Evolutionary conservation across 1,284 basidiomycete genomes (phyloP), one percentile per base, ranked within the genome.

Genomic region (Mrakiaceae sp.): DNA sequence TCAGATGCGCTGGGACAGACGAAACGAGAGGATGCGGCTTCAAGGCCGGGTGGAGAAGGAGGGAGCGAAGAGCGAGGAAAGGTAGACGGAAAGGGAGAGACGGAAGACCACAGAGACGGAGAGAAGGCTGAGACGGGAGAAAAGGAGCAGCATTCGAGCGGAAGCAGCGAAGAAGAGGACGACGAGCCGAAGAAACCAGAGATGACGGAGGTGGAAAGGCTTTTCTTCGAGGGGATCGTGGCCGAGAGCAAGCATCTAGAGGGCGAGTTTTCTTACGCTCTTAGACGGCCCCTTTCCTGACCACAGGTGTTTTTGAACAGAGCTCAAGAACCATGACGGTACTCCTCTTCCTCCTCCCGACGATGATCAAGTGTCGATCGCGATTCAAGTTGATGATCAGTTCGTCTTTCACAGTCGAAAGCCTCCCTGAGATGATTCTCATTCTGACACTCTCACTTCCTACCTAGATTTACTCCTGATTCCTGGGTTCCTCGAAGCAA

Each of bases 321-420:
- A 46, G 6, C 58, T 68, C 48, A 56, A 62, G 44, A 69, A 69
- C 53, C 58, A 68, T 40, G 60, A 53, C 5, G 68, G 64, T 9
- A 58, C 64, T 16, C 66, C 65, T 4, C 16, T 50, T 6, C 60
- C 53, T 5, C 50, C 46, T 42, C 43, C 65, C 5, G 12, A 51
- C 12, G 66, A 62, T 5, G 58, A 55, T 9, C 63, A 68, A 16
- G 53, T 68, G 16, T 66, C 64, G 11, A 68, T 67, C 55, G 67
- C 64, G 53, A 63, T 69, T 16, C 68, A 69, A 57, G 63, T 67
- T 39, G 68, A 69, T 58, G 68, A 69, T 60, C 68, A 69, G 57
- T 69, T 54, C 39, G 59, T 58, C 39, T 57, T 58, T 4, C 47
- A 64, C 44, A 54, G 54, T 10, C 42, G 52, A 55, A 11, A 9